A percentile compares a stretch with the other conserved stretches of the same genome.
These are phyloP conservation scores for Saccharomycopsis sp. DNA, from an alignment of 805 yeast species.

Conservation along the genomic window DNA sequence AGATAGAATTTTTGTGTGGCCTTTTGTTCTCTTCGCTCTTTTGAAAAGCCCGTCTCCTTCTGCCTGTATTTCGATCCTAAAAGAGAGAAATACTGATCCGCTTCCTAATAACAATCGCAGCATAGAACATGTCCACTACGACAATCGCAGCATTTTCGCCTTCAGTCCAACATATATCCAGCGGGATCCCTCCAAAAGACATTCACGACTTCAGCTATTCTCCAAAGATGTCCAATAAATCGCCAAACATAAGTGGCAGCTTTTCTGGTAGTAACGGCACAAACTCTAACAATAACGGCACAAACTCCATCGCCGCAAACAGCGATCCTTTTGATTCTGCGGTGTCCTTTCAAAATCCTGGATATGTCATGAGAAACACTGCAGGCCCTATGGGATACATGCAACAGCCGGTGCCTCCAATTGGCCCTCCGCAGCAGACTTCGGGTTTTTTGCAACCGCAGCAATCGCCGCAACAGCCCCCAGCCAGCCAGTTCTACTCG, in stretches of 20 bases:
- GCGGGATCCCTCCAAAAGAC: background rate
- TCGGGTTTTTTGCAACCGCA: background rate
- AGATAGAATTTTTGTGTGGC: background rate
- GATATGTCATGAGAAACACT: background rate
- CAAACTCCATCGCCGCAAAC: too few species aligned
- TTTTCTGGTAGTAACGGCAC: background rate
- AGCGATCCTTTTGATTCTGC: background rate
- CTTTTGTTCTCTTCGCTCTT: background rate
- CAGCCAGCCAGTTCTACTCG: background rate
- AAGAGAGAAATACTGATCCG: background rate
- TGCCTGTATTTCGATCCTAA: background rate
- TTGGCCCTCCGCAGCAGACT: background rate
- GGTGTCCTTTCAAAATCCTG: background rate
- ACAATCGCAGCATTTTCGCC: background rate
- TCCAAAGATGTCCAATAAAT: slow-evolving; percentile 1
- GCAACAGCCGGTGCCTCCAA: background rate
- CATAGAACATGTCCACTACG: background rate
- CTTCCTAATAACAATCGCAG: background rate
- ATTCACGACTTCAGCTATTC: background rate
- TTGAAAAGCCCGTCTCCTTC: background rate
- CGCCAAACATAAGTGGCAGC: background rate
- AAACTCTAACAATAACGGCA: background rate
- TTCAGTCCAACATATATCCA: background rate
- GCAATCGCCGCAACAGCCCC: background rate
- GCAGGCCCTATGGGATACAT: background rate